Evolutionary conservation across 164 flowering plant species (phyloP), one percentile per base, ranked within the genome.

Genomic region (Echeveria elegans): DNA sequence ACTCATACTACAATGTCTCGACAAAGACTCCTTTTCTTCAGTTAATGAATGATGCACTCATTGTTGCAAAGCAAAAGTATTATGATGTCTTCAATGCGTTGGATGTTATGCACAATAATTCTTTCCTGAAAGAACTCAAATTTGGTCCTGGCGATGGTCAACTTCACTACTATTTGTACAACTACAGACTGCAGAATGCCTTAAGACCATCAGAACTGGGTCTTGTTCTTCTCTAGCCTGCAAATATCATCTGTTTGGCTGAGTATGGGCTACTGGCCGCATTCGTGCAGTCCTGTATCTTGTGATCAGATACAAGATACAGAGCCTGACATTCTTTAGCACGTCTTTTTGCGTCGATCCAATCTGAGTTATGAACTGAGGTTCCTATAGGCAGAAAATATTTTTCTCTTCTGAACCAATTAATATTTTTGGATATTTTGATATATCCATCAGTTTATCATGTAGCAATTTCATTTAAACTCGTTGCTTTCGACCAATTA

Each of bases 91-190:
- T 66, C 68, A 66, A 66, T 18, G 68, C 68, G 19, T 16, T 47
- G 68, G 68, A 66, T 45, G 68, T 66, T 12, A 66, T 66, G 68
- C 56, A 66, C 24, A 66, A 66, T 23, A 58, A 47, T 5, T 45
- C 58, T 28, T 45, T 66, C 37, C 37, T 66, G 36, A 66, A 66
- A 36, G 68, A 66, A 6, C 68, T 66, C 24, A 66, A 66, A 66
- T 66, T 66, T 45, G 68, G 68, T 32, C 58, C 58, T 0, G 68
- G 68, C 14, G 68, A 66, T 23, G 58, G 68, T n/a, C 68, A 66
- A 47, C 68, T 66, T 66, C 68, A 66, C 37, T 66, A 66, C 36
- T 66, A 66, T 66, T 36, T 66, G 58, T 66, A 66, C 38, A 66
- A 66, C 30, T 65, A 65, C 56, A 28, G 68, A 23, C 47, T 65